A percentile compares a stretch with the other conserved stretches of the same genome.
phyloP scores from a whole-genome alignment of 768 basidiomycete genomes.

The Trametes cubensis region DNA sequence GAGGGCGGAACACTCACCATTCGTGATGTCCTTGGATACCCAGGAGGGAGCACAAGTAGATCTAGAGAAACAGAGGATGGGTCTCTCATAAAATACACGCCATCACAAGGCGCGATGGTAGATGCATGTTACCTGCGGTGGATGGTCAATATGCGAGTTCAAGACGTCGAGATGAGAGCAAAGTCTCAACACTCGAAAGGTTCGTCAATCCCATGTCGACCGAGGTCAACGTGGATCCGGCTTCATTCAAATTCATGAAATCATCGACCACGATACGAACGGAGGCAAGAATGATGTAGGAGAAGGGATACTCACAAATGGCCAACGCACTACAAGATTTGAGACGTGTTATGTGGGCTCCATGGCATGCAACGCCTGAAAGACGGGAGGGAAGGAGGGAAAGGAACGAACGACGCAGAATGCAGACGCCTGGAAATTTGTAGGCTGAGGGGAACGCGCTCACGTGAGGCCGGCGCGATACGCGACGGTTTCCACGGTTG shows the following conservation, averaged over 20 bases:
- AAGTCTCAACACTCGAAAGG: constrained; percentile 4
- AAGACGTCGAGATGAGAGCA: not conserved
- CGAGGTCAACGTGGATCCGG: not conserved
- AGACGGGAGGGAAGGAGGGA: not conserved
- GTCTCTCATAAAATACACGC: no score
- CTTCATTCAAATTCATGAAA: constrained; percentile 3
- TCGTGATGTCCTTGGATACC: not conserved
- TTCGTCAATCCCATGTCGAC: not conserved
- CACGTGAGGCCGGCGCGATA: constrained; percentile 20
- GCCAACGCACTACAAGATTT: not conserved
- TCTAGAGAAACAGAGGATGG: no score
- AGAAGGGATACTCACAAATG: not conserved
- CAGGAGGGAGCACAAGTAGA: no score
- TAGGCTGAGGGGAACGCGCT: constrained; percentile 13
- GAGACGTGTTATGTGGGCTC: no score
- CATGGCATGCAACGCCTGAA: not conserved
- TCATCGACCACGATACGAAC: not conserved
- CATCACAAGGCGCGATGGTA: no score
- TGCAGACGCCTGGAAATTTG: constrained; percentile 10
- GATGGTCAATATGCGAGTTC: not conserved
- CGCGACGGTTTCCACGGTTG: constrained; percentile 26
- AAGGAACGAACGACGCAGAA: not conserved
- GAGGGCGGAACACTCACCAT: not conserved
- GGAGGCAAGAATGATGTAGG: not conserved
- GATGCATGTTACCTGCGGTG: no score